These are phyloP conservation scores for Lactarius tabidus DNA, from an alignment of 768 basidiomycete species.

Conservation along the genomic window DNA sequence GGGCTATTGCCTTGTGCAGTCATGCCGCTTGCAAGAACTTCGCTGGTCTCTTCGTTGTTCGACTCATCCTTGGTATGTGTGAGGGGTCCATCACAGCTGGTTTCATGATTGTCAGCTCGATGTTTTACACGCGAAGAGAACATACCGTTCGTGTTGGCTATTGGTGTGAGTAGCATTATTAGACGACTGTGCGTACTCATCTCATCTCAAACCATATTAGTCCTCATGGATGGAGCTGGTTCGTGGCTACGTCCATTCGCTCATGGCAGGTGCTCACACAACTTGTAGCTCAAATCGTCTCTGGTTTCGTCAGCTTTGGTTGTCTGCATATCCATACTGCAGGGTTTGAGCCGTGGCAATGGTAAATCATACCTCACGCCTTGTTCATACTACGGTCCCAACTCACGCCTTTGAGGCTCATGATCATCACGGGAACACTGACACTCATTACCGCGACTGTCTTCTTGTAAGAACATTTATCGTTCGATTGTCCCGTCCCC, in stretches of 20 bases:
- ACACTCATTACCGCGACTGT: too few relatives aligned
- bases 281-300: too few relatives aligned
- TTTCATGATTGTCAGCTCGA: constrained; percentile 69
- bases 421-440: too few relatives aligned
- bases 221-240: constrained; percentile 34
- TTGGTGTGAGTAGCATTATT: constrained; percentile 33
- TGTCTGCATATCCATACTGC: constrained; percentile 32
- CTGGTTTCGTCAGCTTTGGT: too few relatives aligned
- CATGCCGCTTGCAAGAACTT: not conserved
- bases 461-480: too few relatives aligned
- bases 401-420: constrained; percentile 34
- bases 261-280: not conserved
- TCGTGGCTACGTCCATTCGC: constrained; percentile 9
- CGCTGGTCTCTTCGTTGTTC: too few relatives aligned
- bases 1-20: constrained; percentile 27
- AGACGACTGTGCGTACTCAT: too few relatives aligned
- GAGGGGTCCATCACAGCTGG: constrained; percentile 70
- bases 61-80: constrained; percentile 34
- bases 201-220: too few relatives aligned
- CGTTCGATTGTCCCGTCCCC: too few relatives aligned
- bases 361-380: constrained; percentile 35
- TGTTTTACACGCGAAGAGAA: constrained; percentile 74
- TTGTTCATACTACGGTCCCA: constrained; percentile 7
- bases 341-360: constrained; percentile 69
- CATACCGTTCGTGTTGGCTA: constrained; percentile 67